Evolutionary conservation across 805 yeast species (phyloP).

Genomic region (Candida saitoana): DNA sequence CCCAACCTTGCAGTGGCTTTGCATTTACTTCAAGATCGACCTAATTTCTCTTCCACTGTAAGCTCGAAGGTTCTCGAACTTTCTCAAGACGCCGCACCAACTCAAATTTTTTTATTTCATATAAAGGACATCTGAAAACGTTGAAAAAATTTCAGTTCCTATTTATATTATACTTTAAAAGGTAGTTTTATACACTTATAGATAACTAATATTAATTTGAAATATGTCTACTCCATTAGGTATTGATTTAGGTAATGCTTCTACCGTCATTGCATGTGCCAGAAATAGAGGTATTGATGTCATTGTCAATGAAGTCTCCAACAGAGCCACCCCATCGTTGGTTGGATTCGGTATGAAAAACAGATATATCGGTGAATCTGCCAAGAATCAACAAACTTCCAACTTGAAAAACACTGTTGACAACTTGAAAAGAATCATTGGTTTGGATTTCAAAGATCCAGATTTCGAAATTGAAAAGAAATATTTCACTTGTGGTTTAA

Average conservation of each 20-base stretch:
- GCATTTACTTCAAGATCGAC: background rate
- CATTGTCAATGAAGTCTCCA: conserved; percentile 96
- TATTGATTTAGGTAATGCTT: conserved; percentile 94
- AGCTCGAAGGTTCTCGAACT: background rate
- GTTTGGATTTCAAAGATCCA: conserved; percentile 69
- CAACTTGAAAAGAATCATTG: conserved; percentile 88
- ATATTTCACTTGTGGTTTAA: conserved; percentile 69
- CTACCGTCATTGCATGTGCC: conserved; percentile 91
- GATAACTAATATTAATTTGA: background rate
- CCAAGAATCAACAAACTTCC: conserved; percentile 94
- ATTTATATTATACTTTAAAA: too few relatives aligned
- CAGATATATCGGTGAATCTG: conserved; percentile 93
- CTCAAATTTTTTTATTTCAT: background rate
- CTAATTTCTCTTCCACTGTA: background rate
- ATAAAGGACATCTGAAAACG: background rate
- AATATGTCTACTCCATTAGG: conserved; percentile 92
- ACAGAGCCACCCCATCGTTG: conserved; percentile 88
- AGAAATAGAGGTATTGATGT: conserved; percentile 98
- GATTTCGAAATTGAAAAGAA: conserved; percentile 72
- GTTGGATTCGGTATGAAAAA: conserved; percentile 89
- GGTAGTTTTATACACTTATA: background rate
- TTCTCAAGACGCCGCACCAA: background rate
- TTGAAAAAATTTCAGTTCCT: background rate
- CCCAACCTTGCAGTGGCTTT: background rate
- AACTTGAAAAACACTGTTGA: conserved; percentile 95